A percentile compares a stretch with the other conserved stretches of the same genome.
Conservation (phyloP, 495 filamentous ascomycete species). For the Annulohypoxylon moriforme region DNA sequence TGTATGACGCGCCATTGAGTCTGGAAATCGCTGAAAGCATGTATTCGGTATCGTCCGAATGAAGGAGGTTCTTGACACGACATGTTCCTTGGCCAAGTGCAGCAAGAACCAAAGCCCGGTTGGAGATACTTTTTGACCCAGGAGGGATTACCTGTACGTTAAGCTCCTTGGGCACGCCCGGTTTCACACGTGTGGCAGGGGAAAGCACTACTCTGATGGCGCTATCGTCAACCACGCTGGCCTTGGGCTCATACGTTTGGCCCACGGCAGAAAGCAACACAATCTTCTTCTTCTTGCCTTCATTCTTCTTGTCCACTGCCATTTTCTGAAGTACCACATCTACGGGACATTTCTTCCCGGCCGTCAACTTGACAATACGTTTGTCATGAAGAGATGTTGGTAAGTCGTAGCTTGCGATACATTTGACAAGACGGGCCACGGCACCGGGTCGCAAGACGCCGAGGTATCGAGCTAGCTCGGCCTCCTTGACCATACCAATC, state of each 20-base stretch:
- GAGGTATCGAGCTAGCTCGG: constrained; percentile 89
- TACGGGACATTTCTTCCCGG: constrained; percentile 89
- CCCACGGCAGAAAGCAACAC: constrained; percentile 95
- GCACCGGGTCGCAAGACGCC: constrained; percentile 88
- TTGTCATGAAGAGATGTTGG: constrained; percentile 88
- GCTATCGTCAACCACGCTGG: constrained; percentile 86
- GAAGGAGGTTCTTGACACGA: constrained; percentile 88
- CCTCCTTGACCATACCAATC: constrained; percentile 98
- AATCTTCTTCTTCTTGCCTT: constrained; percentile 94
- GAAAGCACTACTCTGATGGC: constrained; percentile 88
- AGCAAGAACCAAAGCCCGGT: constrained; percentile 91
- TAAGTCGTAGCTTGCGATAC: constrained; percentile 90
- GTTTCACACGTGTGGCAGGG: constrained; percentile 77
- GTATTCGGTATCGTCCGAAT: constrained; percentile 96
- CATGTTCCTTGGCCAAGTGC: constrained; percentile 90
- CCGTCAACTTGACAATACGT: constrained; percentile 84
- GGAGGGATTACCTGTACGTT: constrained; percentile 85
- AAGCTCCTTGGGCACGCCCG: constrained; percentile 70
- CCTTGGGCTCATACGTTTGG: constrained; percentile 83
- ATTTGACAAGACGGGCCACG: constrained; percentile 89
- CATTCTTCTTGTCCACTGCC: constrained; percentile 99
- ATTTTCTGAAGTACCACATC: constrained; percentile 90
- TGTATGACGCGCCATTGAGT: constrained; percentile 89
- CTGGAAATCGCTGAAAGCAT: constrained; percentile 90
- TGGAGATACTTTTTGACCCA: constrained; percentile 98